Evolutionary conservation across 2,329 filamentous ascomycete genomes (phyloP).

Genomic region (Penicillium brasilianum): DNA sequence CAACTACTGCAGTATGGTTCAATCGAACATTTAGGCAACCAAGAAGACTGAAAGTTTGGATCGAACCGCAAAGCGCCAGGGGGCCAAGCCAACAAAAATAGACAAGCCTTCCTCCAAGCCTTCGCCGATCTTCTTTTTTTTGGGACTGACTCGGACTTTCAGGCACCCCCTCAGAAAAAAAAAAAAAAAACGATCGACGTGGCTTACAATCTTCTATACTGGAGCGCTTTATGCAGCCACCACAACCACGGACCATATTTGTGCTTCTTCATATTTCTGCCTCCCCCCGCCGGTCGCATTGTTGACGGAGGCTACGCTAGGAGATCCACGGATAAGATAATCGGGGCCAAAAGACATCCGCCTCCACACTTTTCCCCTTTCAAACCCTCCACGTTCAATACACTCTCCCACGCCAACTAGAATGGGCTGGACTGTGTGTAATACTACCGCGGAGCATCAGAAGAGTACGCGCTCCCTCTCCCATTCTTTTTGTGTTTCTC

Average conservation of each 20-base stretch:
- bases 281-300: conserved; percentile 8
- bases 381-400: conserved; percentile 17
- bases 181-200: conserved; percentile 7
- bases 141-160: neutral
- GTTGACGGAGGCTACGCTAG: conserved; percentile 21
- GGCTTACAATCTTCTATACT: neutral
- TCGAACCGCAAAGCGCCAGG: conserved; percentile 5
- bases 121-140: conserved; percentile 11
- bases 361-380: conserved; percentile 19
- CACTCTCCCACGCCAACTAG: conserved; percentile 24
- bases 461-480: conserved; percentile 42
- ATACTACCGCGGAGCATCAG: conserved; percentile 55
- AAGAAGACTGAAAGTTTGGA: neutral
- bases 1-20: neutral
- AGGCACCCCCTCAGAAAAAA: neutral
- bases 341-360: conserved; percentile 13
- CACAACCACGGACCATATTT: conserved; percentile 19
- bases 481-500: neutral
- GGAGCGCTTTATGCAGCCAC: conserved; percentile 13
- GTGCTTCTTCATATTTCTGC: neutral
- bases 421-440: conserved; percentile 56
- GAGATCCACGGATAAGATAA: conserved; percentile 32
- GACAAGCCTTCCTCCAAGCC: conserved; percentile 13
- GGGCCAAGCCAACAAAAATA: conserved; percentile 18
- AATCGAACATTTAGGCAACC: neutral